These are phyloP conservation scores for Arachnomyces sp. DNA, from an alignment of 2,329 filamentous ascomycete species.

Conservation along the genomic window DNA sequence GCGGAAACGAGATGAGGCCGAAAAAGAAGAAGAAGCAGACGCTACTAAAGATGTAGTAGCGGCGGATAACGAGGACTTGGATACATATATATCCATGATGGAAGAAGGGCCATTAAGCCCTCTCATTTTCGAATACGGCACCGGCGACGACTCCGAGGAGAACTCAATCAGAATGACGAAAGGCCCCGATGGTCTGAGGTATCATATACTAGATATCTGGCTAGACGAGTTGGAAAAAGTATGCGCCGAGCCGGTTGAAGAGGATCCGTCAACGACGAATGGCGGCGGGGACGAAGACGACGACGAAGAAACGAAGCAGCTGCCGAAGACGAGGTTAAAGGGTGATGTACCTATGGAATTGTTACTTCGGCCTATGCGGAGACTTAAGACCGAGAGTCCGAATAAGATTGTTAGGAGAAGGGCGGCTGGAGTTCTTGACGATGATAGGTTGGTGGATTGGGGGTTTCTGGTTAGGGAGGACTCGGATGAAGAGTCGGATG, in stretches of 20 bases:
- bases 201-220: slow-evolving; percentile 87
- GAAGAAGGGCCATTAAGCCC: slow-evolving; percentile 34
- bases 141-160: neutral
- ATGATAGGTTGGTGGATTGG: slow-evolving; percentile 66
- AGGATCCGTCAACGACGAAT: slow-evolving; percentile 26
- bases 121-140: slow-evolving; percentile 28
- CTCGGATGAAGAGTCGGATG: slow-evolving; percentile 39
- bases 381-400: slow-evolving; percentile 44
- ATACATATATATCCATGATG: slow-evolving; percentile 32
- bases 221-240: slow-evolving; percentile 78
- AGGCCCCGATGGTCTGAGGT: slow-evolving; percentile 73
- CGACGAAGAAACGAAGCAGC: slow-evolving; percentile 6
- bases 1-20: slow-evolving; percentile 4
- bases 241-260: slow-evolving; percentile 43
- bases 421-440: slow-evolving; percentile 62
- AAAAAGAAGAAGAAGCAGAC: slow-evolving; percentile 15
- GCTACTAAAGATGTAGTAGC: slow-evolving; percentile 18
- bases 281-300: slow-evolving; percentile 26
- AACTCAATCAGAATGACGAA: slow-evolving; percentile 34
- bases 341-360: slow-evolving; percentile 32
- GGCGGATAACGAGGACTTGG: slow-evolving; percentile 20
- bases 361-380: slow-evolving; percentile 39
- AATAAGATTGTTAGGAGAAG: slow-evolving; percentile 66
- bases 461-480: slow-evolving; percentile 33
- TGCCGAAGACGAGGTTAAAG: slow-evolving; percentile 23